Percentiles rank a stretch among this genome's conserved stretches.
Evolutionary conservation across 495 filamentous ascomycete genomes (phyloP).

Genomic region (Jackrogersella multiformis): DNA sequence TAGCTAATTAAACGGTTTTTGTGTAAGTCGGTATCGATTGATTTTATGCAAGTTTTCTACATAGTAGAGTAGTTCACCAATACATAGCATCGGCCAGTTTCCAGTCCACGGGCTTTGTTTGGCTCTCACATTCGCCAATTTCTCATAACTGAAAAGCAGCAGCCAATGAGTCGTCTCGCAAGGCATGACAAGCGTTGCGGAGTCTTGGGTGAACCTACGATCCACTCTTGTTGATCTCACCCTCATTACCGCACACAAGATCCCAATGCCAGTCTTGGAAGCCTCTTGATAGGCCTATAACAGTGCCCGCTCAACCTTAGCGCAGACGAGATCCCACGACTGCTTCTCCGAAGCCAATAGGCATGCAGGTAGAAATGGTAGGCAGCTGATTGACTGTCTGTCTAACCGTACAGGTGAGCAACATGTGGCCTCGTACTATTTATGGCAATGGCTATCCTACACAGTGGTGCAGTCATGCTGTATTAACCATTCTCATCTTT

Average conservation of each 20-base stretch:
- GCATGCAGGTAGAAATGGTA: conserved; percentile 5
- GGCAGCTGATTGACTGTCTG: conserved; percentile 8
- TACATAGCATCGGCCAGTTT: neutral
- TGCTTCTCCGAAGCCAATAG: conserved; percentile 6
- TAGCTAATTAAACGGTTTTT: conserved; percentile 14
- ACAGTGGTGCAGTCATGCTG: neutral
- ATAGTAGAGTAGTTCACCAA: neutral
- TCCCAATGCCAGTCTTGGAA: conserved; percentile 24
- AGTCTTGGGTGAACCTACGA: conserved; percentile 17
- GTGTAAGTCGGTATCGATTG: conserved; percentile 6
- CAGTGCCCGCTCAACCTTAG: conserved; percentile 9
- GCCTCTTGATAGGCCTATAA: conserved; percentile 24
- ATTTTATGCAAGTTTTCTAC: conserved; percentile 9
- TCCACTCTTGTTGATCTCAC: conserved; percentile 27
- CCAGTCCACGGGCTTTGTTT: conserved; percentile 11
- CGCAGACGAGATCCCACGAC: conserved; percentile 26
- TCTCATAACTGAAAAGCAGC: conserved; percentile 1
- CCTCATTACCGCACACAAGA: conserved; percentile 14
- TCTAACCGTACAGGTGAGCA: conserved; percentile 1
- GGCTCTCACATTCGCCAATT: conserved; percentile 16
- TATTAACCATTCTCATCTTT: neutral
- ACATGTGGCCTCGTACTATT: conserved; percentile 5
- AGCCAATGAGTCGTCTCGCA: conserved; percentile 25
- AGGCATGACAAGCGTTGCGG: conserved; percentile 22
- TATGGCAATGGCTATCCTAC: neutral